Base-by-base conservation (phyloP, 495 filamentous ascomycete genomes). In the Penicillium argentinense region DNA sequence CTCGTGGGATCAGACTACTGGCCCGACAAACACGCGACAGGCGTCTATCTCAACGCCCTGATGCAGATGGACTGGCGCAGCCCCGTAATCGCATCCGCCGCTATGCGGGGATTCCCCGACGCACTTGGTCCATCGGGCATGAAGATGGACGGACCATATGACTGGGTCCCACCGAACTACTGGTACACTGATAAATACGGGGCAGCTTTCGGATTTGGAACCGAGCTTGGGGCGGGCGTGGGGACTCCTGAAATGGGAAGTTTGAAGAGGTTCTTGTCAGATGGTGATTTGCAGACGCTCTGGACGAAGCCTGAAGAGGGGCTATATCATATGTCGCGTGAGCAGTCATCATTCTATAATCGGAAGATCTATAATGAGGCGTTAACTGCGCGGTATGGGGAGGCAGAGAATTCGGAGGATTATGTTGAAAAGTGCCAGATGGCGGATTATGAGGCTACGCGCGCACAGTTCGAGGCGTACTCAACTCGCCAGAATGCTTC, bases 81-180 rank as follows among this genome's bases (percentile, higher is more conserved):
- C 12, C 82, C 83, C 0, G 64, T 85, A 14, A 68, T 85, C 12
- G 70, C 74, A 13, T 83, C 81, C 0, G 83, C 83, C 2, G 71
- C 73, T 18, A 76, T 76, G 47, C 68, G 73, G 8, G 80, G 80
- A 0, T 81, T 66, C 41, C 77, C 81, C 0, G 30, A 70, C 6
- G 51, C 64, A 11, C 67, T 83, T 0, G 78, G 76, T 0, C 74
- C 78, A 0, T 77, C 77, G 0, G 82, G 82, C 1, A 73, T 86
- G 72, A 84, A 83, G 51, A 85, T 85, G 82, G 75, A 78, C 1
- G 83, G 83, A 0, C 83, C 83, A 0, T 86, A 86, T 51, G 83
- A 85, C 62, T 86, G 80, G 78, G 78, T 82, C 0, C 78, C 83
- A 4, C 82, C 82, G 0, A 79, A 76, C 28, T 85, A 86, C 58